These are phyloP conservation scores for Theileria parva DNA, from an alignment of 169 alveolate genomes.

Conservation along the genomic window DNA sequence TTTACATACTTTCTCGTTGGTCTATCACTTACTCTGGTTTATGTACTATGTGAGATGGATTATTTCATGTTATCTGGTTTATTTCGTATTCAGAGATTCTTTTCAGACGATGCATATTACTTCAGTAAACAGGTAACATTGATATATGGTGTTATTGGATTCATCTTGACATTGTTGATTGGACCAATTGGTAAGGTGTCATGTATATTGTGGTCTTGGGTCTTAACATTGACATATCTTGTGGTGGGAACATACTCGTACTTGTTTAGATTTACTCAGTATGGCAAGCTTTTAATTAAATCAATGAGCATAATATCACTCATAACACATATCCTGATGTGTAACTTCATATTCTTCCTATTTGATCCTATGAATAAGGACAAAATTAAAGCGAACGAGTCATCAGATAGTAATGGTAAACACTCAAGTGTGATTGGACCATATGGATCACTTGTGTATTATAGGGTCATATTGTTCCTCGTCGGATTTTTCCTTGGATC, in stretches of 20 bases:
- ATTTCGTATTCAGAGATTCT: neutral
- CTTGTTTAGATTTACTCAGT: neutral
- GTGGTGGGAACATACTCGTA: neutral
- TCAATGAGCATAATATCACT: neutral
- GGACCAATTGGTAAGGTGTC: conserved; percentile 2
- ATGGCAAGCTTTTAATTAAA: neutral
- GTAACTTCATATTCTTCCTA: conserved; percentile 14
- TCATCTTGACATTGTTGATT: neutral
- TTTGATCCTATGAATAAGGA: neutral
- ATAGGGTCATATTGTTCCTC: neutral
- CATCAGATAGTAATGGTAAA: neutral
- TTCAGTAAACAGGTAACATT: neutral
- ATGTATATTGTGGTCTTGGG: conserved; percentile 2
- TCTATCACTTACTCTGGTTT: neutral
- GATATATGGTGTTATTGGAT: neutral
- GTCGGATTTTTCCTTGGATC: neutral
- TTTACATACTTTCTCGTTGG: neutral
- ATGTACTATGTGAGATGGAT: conserved; percentile 1
- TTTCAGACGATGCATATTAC: conserved; percentile 1
- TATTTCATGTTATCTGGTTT: conserved; percentile 5
- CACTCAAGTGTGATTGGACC: neutral
- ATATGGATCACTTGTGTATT: neutral
- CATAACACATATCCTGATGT: neutral
- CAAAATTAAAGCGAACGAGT: neutral
- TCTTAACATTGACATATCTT: neutral